A percentile compares a stretch with the other conserved stretches of the same genome.
phyloP scores from a whole-genome alignment of 805 yeast genomes.

The Kockiozyma suomiensis region DNA sequence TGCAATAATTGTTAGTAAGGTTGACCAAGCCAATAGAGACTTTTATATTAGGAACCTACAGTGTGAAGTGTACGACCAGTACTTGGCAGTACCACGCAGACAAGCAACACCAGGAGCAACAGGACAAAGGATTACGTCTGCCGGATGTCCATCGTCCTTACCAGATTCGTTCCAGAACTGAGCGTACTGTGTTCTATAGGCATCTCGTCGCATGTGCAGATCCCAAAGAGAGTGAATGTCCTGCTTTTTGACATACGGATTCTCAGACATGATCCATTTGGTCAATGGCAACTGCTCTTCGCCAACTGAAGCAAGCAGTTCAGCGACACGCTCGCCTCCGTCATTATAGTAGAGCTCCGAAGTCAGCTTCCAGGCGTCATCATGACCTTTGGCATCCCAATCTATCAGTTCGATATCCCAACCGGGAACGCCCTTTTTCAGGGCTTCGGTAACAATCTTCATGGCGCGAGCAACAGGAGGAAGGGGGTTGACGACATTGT shows the following conservation, averaged over 20 bases:
- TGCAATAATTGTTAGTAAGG: not conserved
- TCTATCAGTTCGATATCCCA: constrained; percentile 39
- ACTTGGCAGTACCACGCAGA: constrained; percentile 59
- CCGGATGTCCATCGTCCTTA: constrained; percentile 28
- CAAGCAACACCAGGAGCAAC: constrained; percentile 74
- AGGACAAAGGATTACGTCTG: constrained; percentile 71
- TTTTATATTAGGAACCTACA: constrained; percentile 37
- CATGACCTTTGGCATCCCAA: constrained; percentile 36
- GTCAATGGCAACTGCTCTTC: constrained; percentile 70
- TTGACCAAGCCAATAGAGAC: not conserved
- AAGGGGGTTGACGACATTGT: constrained; percentile 55
- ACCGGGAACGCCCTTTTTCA: constrained; percentile 51
- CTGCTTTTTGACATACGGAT: constrained; percentile 38
- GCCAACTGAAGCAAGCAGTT: constrained; percentile 59
- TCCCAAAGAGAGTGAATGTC: constrained; percentile 44
- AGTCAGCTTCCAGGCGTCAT: constrained; percentile 40
- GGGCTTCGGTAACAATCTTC: constrained; percentile 44
- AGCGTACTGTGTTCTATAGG: constrained; percentile 58
- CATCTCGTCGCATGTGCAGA: constrained; percentile 59
- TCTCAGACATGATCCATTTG: constrained; percentile 54
- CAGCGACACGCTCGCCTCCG: constrained; percentile 63
- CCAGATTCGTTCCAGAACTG: constrained; percentile 50
- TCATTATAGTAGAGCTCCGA: constrained; percentile 59
- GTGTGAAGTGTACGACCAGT: constrained; percentile 80
- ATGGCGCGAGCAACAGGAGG: constrained; percentile 51